Base-by-base conservation (phyloP, 2,329 filamentous ascomycete species). In the Xenoacremonium recifei region DNA sequence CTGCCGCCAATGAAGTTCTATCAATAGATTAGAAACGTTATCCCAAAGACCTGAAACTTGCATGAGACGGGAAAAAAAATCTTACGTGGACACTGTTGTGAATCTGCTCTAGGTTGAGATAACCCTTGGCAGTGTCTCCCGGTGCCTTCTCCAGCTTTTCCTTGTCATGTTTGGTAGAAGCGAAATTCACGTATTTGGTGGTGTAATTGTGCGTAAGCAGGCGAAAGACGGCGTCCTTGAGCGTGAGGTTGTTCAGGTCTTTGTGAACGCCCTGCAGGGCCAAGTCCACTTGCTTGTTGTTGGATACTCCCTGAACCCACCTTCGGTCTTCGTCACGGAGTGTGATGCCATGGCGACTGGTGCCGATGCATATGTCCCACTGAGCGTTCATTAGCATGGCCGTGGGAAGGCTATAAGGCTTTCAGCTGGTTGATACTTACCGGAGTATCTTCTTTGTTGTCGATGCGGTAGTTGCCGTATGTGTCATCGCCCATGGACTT, bases 31-130 rank as follows among this genome's bases (percentile, higher is more conserved):
- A n/a, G n/a, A n/a, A n/a, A n/a, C n/a, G n/a, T n/a, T n/a, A n/a
- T n/a, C n/a, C n/a, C n/a, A n/a, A n/a, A n/a, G n/a, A n/a, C n/a
- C n/a, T n/a, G n/a, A n/a, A n/a, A n/a, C n/a, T n/a, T n/a, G n/a
- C n/a, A n/a, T n/a, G n/a, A n/a, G n/a, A n/a, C n/a, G n/a, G n/a
- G n/a, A n/a, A n/a, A n/a, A n/a, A n/a, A n/a, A n/a, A n/a, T n/a
- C n/a, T n/a, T n/a, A 19, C 35, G 10, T 42, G 40, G 4, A 42
- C 27, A 21, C 36, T 23, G 35, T 42, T 42, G n/a, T 42, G 40
- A 21, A 38, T 37, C 23, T 23, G 21, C 21, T 42, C 40, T 4
- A 42, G 25, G 7, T 34, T 37, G 3, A 42, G 10, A 11, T 15
- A 42, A 5, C 40, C 29, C 17, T 9, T 13, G 39, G 21, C 21